Conservation (phyloP, 2,329 filamentous ascomycete species). For the Stemphylium vesicarium region DNA sequence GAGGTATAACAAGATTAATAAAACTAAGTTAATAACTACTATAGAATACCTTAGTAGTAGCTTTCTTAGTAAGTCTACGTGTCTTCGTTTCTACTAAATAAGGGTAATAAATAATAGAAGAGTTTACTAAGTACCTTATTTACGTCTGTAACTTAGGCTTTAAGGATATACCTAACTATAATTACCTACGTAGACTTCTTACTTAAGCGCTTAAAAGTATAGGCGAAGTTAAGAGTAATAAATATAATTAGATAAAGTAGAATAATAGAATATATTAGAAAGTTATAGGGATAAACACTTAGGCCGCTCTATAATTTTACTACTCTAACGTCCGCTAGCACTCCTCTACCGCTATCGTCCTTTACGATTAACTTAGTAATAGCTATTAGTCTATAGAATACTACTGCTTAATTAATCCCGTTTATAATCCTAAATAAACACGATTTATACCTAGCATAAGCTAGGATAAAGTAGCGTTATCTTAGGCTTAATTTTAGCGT, state of each 20-base stretch:
- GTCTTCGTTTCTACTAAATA: background rate
- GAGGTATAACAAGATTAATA: constrained; percentile 99
- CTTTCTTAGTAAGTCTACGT: constrained; percentile 71
- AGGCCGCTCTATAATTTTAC: constrained; percentile 74
- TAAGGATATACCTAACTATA: constrained; percentile 97
- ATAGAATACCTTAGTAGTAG: constrained; percentile 97
- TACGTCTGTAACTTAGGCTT: constrained; percentile 98
- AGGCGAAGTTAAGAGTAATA: constrained; percentile 93
- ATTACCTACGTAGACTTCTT: constrained; percentile 95
- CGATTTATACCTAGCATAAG: constrained; percentile 58
- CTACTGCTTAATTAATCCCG: constrained; percentile 55
- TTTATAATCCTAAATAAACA: constrained; percentile 68
- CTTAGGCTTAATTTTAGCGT: constrained; percentile 95
- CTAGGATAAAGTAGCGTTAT: constrained; percentile 62
- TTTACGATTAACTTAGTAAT: constrained; percentile 73
- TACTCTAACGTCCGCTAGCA: constrained; percentile 79
- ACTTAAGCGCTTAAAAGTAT: constrained; percentile 94
- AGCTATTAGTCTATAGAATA: constrained; percentile 54
- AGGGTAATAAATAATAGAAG: constrained; percentile 63
- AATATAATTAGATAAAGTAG: constrained; percentile 99
- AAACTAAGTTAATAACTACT: constrained; percentile 98
- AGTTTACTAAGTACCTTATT: constrained; percentile 96
- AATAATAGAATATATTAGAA: constrained; percentile 94
- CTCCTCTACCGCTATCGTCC: constrained; percentile 78
- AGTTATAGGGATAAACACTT: constrained; percentile 72